Evolutionary conservation across 108 stramenopile species (phyloP), one percentile per base, ranked within the genome.

Genomic region (Pseudonitzschia multiseries): DNA sequence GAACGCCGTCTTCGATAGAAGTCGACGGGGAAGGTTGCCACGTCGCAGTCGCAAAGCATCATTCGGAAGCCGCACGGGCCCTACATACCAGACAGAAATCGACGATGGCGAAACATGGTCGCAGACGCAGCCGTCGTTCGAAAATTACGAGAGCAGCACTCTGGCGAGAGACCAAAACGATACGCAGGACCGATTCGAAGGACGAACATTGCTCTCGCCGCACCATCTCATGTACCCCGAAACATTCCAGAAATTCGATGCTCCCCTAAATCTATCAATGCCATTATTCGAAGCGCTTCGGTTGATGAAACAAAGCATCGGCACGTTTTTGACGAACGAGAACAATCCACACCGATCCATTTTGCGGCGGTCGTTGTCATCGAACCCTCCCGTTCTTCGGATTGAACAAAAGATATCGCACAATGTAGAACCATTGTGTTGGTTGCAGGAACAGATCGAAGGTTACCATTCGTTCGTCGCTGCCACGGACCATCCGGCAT

Each of bases 371-470:
- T 33, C 61, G 4, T 62, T 20, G 18, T 40, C 33, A 4, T 33
- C 61, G 3, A 33, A 62, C n/a, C 44, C 44, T n/a, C 27, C 6
- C 2, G 43, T 78, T 1, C 70, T 89, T 15, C 54, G 83, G 64
- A 86, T 90, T 31, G 79, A 86, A 76, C 80, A 86, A 51, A 50
- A 69, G 5, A 79, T 90, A 68, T 79, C 86, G 4, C 85, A 87
- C 57, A 44, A 69, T 41, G 57, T 83, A 1, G 89, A 90, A 77
- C 85, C 89, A 18, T 56, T 90, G 18, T 84, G 89, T 67, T 90
- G 89, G 89, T 46, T 90, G 51, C 83, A 87, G 59, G 89, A 85
- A 13, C 86, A 90, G 46, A 79, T 77, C 0, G 41, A 70, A 61
- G 46, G 31, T 15, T 43, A 68, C 57, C 31, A 44, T 31, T 41